Percentiles rank a stretch among this genome's conserved stretches.
These are phyloP conservation scores for Cutaneotrichosporon spelunceum DNA, from an alignment of 1,284 basidiomycete genomes.

Conservation along the genomic window DNA sequence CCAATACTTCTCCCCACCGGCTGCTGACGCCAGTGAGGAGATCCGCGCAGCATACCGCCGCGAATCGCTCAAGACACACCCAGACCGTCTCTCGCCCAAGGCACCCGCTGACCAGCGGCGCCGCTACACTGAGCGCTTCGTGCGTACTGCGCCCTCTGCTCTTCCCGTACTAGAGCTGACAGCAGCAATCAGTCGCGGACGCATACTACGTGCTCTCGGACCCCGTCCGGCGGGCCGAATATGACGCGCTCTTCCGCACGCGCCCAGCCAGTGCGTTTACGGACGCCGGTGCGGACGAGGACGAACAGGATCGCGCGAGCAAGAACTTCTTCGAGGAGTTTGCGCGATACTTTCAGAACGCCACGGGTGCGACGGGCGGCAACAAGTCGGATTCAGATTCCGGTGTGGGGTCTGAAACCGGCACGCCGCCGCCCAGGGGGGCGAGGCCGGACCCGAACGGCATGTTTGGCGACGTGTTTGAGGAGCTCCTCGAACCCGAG, in stretches of 20 bases:
- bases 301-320: constrained; percentile 62
- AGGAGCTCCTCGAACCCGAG: constrained; percentile 63
- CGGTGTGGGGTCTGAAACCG: not conserved
- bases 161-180: not conserved
- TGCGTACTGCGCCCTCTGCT: constrained; percentile 42
- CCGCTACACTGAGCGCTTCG: constrained; percentile 72
- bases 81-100: constrained; percentile 72
- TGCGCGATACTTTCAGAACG: constrained; percentile 61
- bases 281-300: constrained; percentile 35
- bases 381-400: constrained; percentile 1
- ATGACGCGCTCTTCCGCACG: constrained; percentile 65
- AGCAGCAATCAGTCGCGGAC: constrained; percentile 79
- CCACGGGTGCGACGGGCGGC: constrained; percentile 24
- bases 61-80: constrained; percentile 67
- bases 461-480: constrained; percentile 84
- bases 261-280: constrained; percentile 40
- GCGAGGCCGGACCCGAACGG: constrained; percentile 66
- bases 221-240: constrained; percentile 69
- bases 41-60: constrained; percentile 51
- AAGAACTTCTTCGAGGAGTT: constrained; percentile 75
- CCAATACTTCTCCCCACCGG: no score
- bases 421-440: constrained; percentile 7
- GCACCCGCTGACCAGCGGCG: constrained; percentile 68
- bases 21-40: constrained; percentile 36
- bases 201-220: constrained; percentile 95